Percentiles rank a stretch among this genome's conserved stretches.
Evolutionary conservation across 306 rosid genomes (phyloP).

Genomic region (Prunus padus): DNA sequence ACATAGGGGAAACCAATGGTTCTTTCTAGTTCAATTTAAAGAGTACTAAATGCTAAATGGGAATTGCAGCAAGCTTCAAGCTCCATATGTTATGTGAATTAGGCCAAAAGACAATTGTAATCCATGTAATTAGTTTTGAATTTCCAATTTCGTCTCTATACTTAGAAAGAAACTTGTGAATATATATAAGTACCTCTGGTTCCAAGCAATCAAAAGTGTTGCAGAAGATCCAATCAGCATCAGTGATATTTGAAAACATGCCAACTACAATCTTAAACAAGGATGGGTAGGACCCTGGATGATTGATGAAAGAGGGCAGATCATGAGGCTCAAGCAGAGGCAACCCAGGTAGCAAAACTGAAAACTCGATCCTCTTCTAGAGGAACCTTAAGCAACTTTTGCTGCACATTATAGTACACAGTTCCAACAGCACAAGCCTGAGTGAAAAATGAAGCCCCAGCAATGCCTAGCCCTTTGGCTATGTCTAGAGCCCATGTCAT

Average conservation of each 20-base stretch:
- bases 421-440: slow-evolving; percentile 27
- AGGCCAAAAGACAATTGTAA: too few relatives aligned
- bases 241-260: slow-evolving; percentile 13
- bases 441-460: slow-evolving; percentile 31
- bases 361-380: not conserved
- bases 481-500: slow-evolving; percentile 30
- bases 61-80: not conserved
- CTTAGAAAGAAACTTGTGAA: too few relatives aligned
- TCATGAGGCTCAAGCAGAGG: slow-evolving; percentile 21
- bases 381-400: slow-evolving; percentile 7
- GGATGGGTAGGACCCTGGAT: not conserved
- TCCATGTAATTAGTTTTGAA: too few relatives aligned
- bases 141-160: too few relatives aligned
- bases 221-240: slow-evolving; percentile 23
- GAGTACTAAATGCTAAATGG: not conserved
- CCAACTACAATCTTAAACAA: not conserved
- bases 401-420: not conserved
- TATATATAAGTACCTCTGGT: not conserved
- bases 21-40: too few relatives aligned
- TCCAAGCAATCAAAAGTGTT: slow-evolving; percentile 31
- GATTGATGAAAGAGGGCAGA: slow-evolving; percentile 27
- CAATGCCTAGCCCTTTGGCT: slow-evolving; percentile 19
- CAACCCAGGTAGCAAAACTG: not conserved
- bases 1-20: not conserved
- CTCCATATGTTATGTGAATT: not conserved